phyloP scores from a whole-genome alignment of 192 early-diverging fungal genomes.

The Coemansia sp. region DNA sequence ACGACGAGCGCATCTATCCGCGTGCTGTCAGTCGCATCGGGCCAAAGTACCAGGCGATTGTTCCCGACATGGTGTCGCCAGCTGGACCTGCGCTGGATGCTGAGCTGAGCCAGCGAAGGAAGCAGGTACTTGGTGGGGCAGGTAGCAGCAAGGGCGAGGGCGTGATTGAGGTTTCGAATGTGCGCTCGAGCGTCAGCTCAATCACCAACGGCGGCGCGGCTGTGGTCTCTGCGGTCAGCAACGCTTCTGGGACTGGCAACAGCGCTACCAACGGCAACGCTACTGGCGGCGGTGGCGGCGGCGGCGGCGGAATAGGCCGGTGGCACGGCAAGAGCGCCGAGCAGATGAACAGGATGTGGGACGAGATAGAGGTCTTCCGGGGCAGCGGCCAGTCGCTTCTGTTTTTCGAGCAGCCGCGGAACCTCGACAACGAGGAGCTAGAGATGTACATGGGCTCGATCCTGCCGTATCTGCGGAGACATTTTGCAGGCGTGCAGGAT shows the following conservation, averaged over 20 bases:
- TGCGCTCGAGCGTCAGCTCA: background rate
- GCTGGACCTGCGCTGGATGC: slow-evolving; percentile 34
- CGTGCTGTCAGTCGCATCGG: slow-evolving; percentile 78
- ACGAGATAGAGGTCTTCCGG: slow-evolving; percentile 40
- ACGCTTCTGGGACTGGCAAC: no score
- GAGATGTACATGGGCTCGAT: slow-evolving; percentile 52
- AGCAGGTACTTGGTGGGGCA: background rate
- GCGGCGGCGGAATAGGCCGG: slow-evolving; percentile 33
- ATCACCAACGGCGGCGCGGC: background rate
- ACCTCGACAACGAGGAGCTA: slow-evolving; percentile 49
- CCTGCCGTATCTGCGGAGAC: slow-evolving; percentile 39
- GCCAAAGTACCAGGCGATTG: slow-evolving; percentile 72
- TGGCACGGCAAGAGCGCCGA: slow-evolving; percentile 48
- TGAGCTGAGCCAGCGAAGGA: slow-evolving; percentile 10
- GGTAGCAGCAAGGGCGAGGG: background rate
- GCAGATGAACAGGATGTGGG: slow-evolving; percentile 47
- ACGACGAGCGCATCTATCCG: slow-evolving; percentile 75
- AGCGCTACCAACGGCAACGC: no score
- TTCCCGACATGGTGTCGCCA: slow-evolving; percentile 57
- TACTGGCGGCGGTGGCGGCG: slow-evolving; percentile 1
- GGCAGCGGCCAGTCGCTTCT: slow-evolving; percentile 43
- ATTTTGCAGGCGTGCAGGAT: slow-evolving; percentile 27
- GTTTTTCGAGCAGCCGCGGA: slow-evolving; percentile 44
- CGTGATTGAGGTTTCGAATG: background rate
- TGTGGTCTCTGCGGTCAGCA: background rate